A percentile compares a stretch with the other conserved stretches of the same genome.
Evolutionary conservation across 148 eudicot genomes (phyloP).

Genomic region (Camellia granthamiana): DNA sequence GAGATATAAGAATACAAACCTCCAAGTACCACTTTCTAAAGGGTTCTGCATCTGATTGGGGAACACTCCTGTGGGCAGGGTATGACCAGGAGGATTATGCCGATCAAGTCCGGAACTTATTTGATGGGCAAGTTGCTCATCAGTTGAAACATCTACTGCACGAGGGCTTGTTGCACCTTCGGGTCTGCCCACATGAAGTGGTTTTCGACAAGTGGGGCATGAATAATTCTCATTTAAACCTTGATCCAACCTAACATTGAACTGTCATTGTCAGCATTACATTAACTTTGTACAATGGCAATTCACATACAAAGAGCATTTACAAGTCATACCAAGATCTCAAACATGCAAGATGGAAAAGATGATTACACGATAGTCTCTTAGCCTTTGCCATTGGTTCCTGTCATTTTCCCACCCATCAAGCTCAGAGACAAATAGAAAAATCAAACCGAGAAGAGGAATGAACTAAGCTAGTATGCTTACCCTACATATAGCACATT

Average conservation of each 20-base stretch:
- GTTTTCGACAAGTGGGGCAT: slow-evolving; percentile 99
- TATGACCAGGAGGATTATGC: slow-evolving; percentile 48
- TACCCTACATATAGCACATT: slow-evolving; percentile 98
- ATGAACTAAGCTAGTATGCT: slow-evolving; percentile 14
- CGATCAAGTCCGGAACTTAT: slow-evolving; percentile 66
- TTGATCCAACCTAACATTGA: slow-evolving; percentile 81
- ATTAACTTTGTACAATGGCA: not conserved
- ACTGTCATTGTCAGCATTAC: slow-evolving; percentile 13
- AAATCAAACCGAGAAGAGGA: slow-evolving; percentile 10
- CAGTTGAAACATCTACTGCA: slow-evolving; percentile 53
- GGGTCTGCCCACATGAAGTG: slow-evolving; percentile 71
- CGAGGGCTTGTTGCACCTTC: slow-evolving; percentile 44
- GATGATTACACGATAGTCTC: slow-evolving; percentile 90
- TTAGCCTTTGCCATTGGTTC: slow-evolving; percentile 99
- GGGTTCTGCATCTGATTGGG: slow-evolving; percentile 55
- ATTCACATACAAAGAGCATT: not conserved
- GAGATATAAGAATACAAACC: slow-evolving; percentile 36
- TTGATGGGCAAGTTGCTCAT: slow-evolving; percentile 90
- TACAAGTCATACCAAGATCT: slow-evolving; percentile 71
- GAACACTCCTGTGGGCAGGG: slow-evolving; percentile 41
- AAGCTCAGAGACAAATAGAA: not conserved
- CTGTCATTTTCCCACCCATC: slow-evolving; percentile 38
- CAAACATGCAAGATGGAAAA: slow-evolving; percentile 94
- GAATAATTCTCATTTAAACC: slow-evolving; percentile 76
- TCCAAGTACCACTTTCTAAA: slow-evolving; percentile 64